A percentile compares a stretch with the other conserved stretches of the same genome.
Evolutionary conservation across 495 filamentous ascomycete genomes (phyloP).

Genomic region (Penicillium cataractarum): DNA sequence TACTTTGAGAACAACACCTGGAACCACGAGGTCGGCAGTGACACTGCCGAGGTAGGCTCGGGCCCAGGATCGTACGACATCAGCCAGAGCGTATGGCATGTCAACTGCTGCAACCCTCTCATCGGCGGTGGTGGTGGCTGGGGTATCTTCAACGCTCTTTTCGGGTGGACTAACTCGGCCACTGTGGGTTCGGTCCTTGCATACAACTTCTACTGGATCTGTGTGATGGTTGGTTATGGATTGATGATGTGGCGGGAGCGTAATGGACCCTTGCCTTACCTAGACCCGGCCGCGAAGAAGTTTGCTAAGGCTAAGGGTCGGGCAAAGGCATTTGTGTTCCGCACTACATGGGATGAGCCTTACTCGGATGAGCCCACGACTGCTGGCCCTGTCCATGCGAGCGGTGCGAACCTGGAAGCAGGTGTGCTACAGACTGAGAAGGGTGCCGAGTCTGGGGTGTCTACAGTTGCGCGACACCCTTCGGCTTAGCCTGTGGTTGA

Average conservation of each 20-base stretch:
- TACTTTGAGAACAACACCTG: conserved; percentile 66
- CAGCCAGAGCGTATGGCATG: conserved; percentile 82
- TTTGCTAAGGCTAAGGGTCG: conserved; percentile 20
- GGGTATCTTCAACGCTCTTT: conserved; percentile 84
- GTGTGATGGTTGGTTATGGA: conserved; percentile 29
- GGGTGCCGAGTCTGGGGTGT: conserved; percentile 11
- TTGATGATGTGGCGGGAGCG: conserved; percentile 34
- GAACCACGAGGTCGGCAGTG: conserved; percentile 69
- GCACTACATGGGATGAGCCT: conserved; percentile 17
- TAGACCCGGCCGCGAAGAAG: conserved; percentile 25
- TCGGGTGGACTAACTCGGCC: conserved; percentile 87
- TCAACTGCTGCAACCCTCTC: conserved; percentile 82
- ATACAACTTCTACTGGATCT: conserved; percentile 86
- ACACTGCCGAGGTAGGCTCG: conserved; percentile 71
- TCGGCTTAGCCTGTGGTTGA: conserved; percentile 4
- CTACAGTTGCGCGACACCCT: conserved; percentile 5
- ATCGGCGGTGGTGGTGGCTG: conserved; percentile 78
- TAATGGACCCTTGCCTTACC: conserved; percentile 24
- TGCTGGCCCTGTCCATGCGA: conserved; percentile 5
- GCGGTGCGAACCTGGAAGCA: conserved; percentile 12
- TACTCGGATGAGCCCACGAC: conserved; percentile 10
- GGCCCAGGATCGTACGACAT: conserved; percentile 92
- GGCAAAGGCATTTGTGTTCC: conserved; percentile 28
- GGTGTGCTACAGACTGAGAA: conserved; percentile 10
- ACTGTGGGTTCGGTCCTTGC: conserved; percentile 79